Percentiles rank a stretch among this genome's conserved stretches.
Evolutionary conservation across 225 moss, liverwort and hornwort species (phyloP).

Genomic region (Pseudisothecium myosuroides): DNA sequence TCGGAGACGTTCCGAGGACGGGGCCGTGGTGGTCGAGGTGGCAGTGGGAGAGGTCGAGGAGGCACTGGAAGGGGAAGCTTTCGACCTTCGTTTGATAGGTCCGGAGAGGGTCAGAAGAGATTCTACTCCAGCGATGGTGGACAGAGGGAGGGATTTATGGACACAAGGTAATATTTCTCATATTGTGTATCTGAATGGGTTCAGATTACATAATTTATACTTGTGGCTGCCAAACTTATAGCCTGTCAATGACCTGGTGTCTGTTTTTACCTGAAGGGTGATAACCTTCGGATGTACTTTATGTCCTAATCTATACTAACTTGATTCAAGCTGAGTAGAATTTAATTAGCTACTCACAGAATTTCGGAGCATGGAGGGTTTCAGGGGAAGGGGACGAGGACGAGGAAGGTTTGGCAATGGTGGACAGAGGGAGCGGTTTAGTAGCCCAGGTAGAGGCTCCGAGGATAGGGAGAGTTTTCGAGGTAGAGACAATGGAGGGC

Average conservation of each 20-base stretch:
- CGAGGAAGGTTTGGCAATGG: constrained; percentile 3
- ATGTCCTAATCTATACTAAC: not conserved
- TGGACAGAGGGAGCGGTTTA: constrained; percentile 2
- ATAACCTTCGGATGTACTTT: not conserved
- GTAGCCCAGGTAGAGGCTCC: not conserved
- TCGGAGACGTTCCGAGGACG: constrained; percentile 2
- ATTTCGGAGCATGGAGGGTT: not conserved
- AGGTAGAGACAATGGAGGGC: not conserved
- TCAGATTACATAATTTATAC: not conserved
- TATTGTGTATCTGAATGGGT: not conserved
- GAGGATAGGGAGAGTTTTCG: not conserved
- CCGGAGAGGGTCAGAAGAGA: constrained; percentile 5
- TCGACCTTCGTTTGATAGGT: constrained; percentile 1
- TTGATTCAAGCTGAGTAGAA: not conserved
- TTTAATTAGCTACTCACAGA: not conserved
- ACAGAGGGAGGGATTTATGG: not conserved
- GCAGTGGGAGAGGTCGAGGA: constrained; percentile 15
- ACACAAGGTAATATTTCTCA: not conserved
- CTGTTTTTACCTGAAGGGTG: not conserved
- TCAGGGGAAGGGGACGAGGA: constrained; percentile 14
- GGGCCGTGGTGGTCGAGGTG: constrained; percentile 7
- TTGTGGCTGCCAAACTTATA: not conserved
- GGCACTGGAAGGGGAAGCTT: constrained; percentile 12
- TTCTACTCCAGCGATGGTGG: constrained; percentile 7
- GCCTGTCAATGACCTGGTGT: not conserved